These are phyloP conservation scores for Diplodia seriata DNA, from an alignment of 2,329 filamentous ascomycete genomes.

Conservation along the genomic window DNA sequence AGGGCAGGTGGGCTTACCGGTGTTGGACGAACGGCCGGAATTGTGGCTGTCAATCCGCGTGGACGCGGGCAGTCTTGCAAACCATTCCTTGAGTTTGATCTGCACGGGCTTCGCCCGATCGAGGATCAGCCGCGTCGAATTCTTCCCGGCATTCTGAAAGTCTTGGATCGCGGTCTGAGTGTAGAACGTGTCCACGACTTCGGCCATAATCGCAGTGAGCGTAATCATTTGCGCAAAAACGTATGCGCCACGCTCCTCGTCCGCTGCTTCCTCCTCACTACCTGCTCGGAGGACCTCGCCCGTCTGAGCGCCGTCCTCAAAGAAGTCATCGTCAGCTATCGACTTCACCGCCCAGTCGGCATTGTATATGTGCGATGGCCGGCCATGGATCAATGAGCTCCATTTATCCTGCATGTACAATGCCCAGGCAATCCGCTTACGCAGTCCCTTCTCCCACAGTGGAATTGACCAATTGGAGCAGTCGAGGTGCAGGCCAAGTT, in stretches of 20 bases:
- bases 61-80: constrained; percentile 68
- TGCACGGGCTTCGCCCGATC: constrained; percentile 82
- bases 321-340: constrained; percentile 72
- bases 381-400: constrained; percentile 83
- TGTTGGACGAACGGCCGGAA: constrained; percentile 53
- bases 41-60: constrained; percentile 68
- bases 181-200: constrained; percentile 84
- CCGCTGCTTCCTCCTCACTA: constrained; percentile 64
- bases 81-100: constrained; percentile 83
- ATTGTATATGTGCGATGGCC: constrained; percentile 76
- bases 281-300: constrained; percentile 39
- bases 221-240: constrained; percentile 79
- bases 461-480: constrained; percentile 88
- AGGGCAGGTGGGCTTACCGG: constrained; percentile 41
- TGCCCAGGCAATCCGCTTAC: constrained; percentile 88
- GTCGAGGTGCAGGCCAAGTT: constrained; percentile 87
- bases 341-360: constrained; percentile 78
- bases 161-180: constrained; percentile 77
- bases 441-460: constrained; percentile 81
- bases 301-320: constrained; percentile 68
- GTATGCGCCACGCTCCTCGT: constrained; percentile 71
- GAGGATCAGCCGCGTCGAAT: constrained; percentile 75
- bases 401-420: constrained; percentile 95
- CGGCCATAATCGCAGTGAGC: constrained; percentile 76
- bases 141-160: constrained; percentile 69